Percentiles rank a stretch among this genome's conserved stretches.
phyloP scores from a whole-genome alignment of 345 rosid species.

The Gossypium bickii region DNA sequence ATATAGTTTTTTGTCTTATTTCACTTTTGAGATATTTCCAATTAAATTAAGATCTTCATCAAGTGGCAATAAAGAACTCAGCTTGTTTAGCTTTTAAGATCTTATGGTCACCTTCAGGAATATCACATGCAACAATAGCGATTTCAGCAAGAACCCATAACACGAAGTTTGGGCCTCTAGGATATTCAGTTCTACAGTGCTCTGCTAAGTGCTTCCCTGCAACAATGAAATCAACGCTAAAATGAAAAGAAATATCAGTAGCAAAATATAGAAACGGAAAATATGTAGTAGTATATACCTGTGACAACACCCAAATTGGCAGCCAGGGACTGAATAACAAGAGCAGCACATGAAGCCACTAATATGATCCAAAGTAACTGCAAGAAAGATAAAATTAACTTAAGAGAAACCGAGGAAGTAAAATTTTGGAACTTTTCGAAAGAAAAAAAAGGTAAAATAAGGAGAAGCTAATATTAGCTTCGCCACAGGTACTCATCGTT shows the following conservation, averaged over 20 bases:
- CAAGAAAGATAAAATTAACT: slow-evolving; percentile 9
- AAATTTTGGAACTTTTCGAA: background rate
- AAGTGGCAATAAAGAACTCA: background rate
- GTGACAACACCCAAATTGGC: slow-evolving; percentile 98
- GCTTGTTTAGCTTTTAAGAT: slow-evolving; percentile 8
- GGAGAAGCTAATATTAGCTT: background rate
- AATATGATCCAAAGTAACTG: slow-evolving; percentile 95
- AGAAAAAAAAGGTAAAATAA: background rate
- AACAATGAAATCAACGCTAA: slow-evolving; percentile 6
- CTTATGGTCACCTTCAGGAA: slow-evolving; percentile 67
- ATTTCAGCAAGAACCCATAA: slow-evolving; percentile 89
- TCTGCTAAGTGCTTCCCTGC: slow-evolving; percentile 93
- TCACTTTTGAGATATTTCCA: background rate
- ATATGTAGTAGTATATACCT: slow-evolving; percentile 30
- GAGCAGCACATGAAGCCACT: slow-evolving; percentile 90
- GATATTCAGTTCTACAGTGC: slow-evolving; percentile 79
- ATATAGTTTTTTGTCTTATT: background rate
- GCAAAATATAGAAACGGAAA: background rate
- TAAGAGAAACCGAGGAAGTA: background rate
- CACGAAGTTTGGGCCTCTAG: slow-evolving; percentile 67
- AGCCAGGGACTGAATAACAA: slow-evolving; percentile 82
- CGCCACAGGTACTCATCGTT: too few species aligned
- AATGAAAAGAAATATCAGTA: background rate
- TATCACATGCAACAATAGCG: slow-evolving; percentile 89
- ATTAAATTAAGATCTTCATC: background rate